Percentiles rank a stretch among this genome's conserved stretches.
phyloP scores from a whole-genome alignment of 106 monocot species.

The Acorus calamus region DNA sequence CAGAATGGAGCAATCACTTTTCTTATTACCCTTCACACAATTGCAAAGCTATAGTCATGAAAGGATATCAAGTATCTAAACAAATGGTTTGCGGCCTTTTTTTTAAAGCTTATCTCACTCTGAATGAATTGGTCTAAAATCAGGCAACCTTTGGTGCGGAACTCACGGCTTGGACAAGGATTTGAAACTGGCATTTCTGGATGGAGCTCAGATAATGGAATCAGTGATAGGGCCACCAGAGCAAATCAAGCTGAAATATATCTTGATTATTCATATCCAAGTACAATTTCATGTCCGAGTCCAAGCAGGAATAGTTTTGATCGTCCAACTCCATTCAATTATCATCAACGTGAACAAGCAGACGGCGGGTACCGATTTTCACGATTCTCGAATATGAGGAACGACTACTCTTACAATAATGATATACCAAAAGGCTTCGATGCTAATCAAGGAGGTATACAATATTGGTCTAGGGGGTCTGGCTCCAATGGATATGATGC shows the following conservation, averaged over 20 bases:
- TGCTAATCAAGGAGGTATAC: background rate
- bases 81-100: too few species aligned
- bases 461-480: slow-evolving; percentile 3
- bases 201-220: slow-evolving; percentile 8
- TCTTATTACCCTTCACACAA: too few species aligned
- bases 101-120: too few species aligned
- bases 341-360: background rate
- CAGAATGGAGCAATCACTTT: too few species aligned
- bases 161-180: too few species aligned
- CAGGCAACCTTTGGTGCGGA: too few species aligned
- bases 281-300: slow-evolving; percentile 50
- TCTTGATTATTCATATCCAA: slow-evolving; percentile 11
- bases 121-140: too few species aligned
- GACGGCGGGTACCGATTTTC: background rate
- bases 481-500: slow-evolving; percentile 3
- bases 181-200: background rate
- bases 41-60: too few species aligned
- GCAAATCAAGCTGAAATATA: slow-evolving; percentile 4
- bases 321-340: background rate
- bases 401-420: background rate
- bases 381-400: slow-evolving; percentile 1
- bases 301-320: slow-evolving; percentile 22
- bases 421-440: slow-evolving; percentile 1
- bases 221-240: slow-evolving; percentile 1
- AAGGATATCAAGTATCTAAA: too few species aligned